Percentiles rank a stretch among this genome's conserved stretches.
These are phyloP conservation scores for Cercospora sp. DNA, from an alignment of 2,329 filamentous ascomycete genomes.

Conservation along the genomic window DNA sequence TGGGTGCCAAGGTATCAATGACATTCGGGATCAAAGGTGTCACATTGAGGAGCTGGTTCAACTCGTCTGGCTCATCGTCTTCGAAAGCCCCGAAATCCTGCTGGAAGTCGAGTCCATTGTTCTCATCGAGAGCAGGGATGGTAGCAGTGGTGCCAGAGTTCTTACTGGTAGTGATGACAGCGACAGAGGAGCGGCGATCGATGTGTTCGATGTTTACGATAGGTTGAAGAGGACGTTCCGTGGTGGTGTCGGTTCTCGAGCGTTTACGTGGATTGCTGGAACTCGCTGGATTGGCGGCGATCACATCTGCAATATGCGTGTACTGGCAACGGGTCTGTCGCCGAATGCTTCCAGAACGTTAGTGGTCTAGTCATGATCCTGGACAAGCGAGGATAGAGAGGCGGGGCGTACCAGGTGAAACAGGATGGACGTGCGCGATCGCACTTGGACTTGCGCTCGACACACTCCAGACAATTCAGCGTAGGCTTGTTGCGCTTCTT, in stretches of 20 bases:
- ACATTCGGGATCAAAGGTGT: neutral
- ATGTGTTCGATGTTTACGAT: neutral
- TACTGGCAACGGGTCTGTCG: constrained; percentile 1
- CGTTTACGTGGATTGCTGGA: neutral
- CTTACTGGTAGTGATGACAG: neutral
- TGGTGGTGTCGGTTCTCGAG: neutral
- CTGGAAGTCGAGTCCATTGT: neutral
- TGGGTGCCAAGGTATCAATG: neutral
- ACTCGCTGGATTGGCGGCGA: neutral
- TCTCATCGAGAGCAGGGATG: neutral
- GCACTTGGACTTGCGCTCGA: constrained; percentile 82
- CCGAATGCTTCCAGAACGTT: neutral
- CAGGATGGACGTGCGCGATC: constrained; percentile 64
- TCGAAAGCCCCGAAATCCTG: neutral
- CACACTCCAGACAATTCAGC: constrained; percentile 74
- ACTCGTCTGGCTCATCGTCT: neutral
- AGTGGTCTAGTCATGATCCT: neutral
- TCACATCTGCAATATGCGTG: neutral
- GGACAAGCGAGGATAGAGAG: neutral
- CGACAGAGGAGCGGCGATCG: neutral
- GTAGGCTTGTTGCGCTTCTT: constrained; percentile 77
- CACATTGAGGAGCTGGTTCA: neutral
- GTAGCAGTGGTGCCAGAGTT: neutral
- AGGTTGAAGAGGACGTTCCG: neutral
- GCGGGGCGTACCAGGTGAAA: neutral